Base-by-base conservation (phyloP, 140 eudicot species). In the Senecio squalidus region DNA sequence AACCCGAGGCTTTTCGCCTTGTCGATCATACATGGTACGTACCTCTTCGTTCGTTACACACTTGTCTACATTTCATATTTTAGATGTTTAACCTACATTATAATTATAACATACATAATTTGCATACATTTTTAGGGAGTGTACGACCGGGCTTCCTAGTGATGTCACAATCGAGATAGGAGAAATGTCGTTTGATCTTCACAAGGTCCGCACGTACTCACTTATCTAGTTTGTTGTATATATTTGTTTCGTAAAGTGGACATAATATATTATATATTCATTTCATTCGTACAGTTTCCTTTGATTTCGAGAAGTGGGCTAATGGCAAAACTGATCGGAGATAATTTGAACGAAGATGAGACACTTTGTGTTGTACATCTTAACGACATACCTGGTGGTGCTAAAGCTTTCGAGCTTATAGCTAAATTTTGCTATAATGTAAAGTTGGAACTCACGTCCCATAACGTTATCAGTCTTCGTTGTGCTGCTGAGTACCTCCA, bases 151-250 rank as follows among this genome's bases (percentile, higher is more conserved):
- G 11, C 88, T 90, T 53, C 85, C 81, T 5, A 83, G 95, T 46
- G 95, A 90, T 68, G 73, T 86, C 64, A 83, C 77, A 48, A 67
- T 86, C 58, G 85, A 90, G 73, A 78, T 90, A 9, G 95, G 90
- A 28, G 94, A 83, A 68, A 73, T 76, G 60, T 56, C 82, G 44
- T 90, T 85, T 71, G 74, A 83, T 69, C 89, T 90, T 15, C 97
- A 90, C 74, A 85, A 90, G 97, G 97, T 89, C 23, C 22, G 48
- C 22, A 1, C 5, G 5, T 40, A 47, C 46, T 31, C n/a, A 20
- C 3, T 3, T 62, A 5, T 22, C 62, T 22, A n/a, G 21, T 48
- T 59, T 45, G 48, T 53, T 20, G 9, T 33, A 58, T 17, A 1
- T 55, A 30, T 6, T 27, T 59, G 34, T 38, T 64, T 72, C 18